Conservation (phyloP, 495 filamentous ascomycete genomes). For the Aspergillus conjunctus region DNA sequence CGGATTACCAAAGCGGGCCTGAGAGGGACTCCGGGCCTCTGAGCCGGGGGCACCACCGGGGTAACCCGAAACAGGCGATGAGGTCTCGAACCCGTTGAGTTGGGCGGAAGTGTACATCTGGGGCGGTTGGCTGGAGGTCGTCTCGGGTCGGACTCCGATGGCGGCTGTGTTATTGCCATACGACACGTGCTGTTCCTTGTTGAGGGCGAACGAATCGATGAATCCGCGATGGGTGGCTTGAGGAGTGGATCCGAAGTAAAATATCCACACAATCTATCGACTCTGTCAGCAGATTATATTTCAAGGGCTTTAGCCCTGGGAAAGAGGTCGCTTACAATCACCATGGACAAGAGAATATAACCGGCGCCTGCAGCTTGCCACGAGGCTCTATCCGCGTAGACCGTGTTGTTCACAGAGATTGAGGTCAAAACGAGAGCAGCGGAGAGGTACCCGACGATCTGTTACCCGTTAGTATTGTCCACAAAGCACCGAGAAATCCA, state of each 20-base stretch:
- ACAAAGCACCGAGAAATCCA: not conserved
- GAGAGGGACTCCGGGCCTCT: slow-evolving; percentile 58
- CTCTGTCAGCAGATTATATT: slow-evolving; percentile 14
- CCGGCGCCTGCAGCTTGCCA: slow-evolving; percentile 89
- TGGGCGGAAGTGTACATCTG: slow-evolving; percentile 98
- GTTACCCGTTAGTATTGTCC: slow-evolving; percentile 29
- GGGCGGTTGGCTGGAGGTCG: slow-evolving; percentile 73
- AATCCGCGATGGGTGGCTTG: slow-evolving; percentile 85
- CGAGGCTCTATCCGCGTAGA: slow-evolving; percentile 69
- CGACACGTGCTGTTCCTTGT: slow-evolving; percentile 72
- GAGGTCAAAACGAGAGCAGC: slow-evolving; percentile 82
- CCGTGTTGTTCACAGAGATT: slow-evolving; percentile 76
- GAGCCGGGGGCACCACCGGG: slow-evolving; percentile 63
- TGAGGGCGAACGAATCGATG: slow-evolving; percentile 92
- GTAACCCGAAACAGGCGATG: slow-evolving; percentile 83
- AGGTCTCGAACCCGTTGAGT: slow-evolving; percentile 93
- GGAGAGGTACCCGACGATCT: slow-evolving; percentile 83
- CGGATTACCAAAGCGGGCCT: slow-evolving; percentile 56
- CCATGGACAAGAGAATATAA: slow-evolving; percentile 94
- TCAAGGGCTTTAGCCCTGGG: not conserved
- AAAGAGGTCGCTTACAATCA: slow-evolving; percentile 64
- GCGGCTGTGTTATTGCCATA: slow-evolving; percentile 64
- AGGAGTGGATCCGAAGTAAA: slow-evolving; percentile 94
- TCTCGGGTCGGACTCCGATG: slow-evolving; percentile 70
- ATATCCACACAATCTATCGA: slow-evolving; percentile 93